Percentiles rank a stretch among this genome's conserved stretches.
Evolutionary conservation across 2,329 filamentous ascomycete genomes (phyloP).

Genomic region (Sclerotinia spermophila): DNA sequence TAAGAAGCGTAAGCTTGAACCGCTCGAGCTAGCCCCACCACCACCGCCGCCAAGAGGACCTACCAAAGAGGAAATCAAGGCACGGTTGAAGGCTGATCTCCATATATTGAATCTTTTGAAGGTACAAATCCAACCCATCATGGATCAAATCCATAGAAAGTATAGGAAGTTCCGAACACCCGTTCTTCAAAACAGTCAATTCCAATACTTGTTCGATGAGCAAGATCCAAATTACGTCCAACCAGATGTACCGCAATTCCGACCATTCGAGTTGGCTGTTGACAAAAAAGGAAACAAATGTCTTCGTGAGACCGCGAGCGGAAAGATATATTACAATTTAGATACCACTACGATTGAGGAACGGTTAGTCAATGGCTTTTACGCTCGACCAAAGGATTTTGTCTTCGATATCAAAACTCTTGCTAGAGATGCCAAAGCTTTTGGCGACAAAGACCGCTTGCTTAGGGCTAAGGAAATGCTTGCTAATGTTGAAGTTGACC

Average conservation of each 20-base stretch:
- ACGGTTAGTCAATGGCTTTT: slow-evolving; percentile 94
- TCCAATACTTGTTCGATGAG: slow-evolving; percentile 81
- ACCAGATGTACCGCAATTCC: slow-evolving; percentile 50
- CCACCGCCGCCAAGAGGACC: slow-evolving; percentile 63
- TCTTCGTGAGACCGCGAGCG: slow-evolving; percentile 68
- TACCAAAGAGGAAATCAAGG: slow-evolving; percentile 76
- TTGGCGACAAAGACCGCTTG: slow-evolving; percentile 77
- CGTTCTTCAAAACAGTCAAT: slow-evolving; percentile 68
- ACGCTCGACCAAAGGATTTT: slow-evolving; percentile 87
- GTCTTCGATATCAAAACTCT: slow-evolving; percentile 80
- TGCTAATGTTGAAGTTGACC: slow-evolving; percentile 91
- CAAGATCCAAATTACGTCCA: slow-evolving; percentile 68
- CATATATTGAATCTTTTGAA: slow-evolving; percentile 84
- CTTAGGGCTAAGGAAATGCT: slow-evolving; percentile 88
- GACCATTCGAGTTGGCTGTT: slow-evolving; percentile 75
- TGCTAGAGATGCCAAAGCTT: slow-evolving; percentile 76
- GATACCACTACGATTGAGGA: slow-evolving; percentile 93
- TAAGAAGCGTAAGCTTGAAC: slow-evolving; percentile 79
- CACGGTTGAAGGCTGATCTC: slow-evolving; percentile 76
- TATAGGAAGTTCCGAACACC: slow-evolving; percentile 85
- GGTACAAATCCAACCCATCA: slow-evolving; percentile 84
- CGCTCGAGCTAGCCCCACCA: slow-evolving; percentile 66
- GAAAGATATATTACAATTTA: slow-evolving; percentile 92
- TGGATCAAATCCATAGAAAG: slow-evolving; percentile 91
- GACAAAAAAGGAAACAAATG: slow-evolving; percentile 78